Evolutionary conservation across 1,284 basidiomycete species (phyloP).

Genomic region (Trichosporon inkin): DNA sequence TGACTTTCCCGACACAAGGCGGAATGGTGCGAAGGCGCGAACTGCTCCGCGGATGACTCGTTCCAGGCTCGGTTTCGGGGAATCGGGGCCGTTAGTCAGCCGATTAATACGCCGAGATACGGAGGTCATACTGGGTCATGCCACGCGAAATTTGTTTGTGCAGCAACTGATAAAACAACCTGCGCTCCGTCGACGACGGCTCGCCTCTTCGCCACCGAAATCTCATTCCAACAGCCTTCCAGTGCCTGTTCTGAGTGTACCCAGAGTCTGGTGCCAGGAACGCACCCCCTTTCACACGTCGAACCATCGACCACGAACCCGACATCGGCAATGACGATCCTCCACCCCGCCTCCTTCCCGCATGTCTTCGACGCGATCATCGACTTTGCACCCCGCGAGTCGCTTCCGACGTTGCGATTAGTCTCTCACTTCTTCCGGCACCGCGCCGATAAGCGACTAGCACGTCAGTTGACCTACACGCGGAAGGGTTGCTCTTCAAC

Average conservation of each 20-base stretch:
- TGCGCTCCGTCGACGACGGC: neutral
- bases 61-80: neutral
- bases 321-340: neutral
- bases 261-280: no score
- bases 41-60: neutral
- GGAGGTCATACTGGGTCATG: neutral
- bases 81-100: neutral
- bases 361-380: conserved; percentile 5
- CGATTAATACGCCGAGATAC: conserved; percentile 8
- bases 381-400: neutral
- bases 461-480: neutral
- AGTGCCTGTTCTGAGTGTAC: neutral
- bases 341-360: neutral
- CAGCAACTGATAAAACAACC: neutral
- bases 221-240: neutral
- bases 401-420: neutral
- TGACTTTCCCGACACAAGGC: neutral
- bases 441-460: neutral
- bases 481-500: neutral
- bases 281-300: neutral
- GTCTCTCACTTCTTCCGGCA: neutral
- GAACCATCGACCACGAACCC: neutral
- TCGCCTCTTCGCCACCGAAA: neutral
- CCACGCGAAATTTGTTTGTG: neutral
- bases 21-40: neutral